Base-by-base conservation (phyloP, 2,329 filamentous ascomycete species). In the Nigrospora sphaerica region DNA sequence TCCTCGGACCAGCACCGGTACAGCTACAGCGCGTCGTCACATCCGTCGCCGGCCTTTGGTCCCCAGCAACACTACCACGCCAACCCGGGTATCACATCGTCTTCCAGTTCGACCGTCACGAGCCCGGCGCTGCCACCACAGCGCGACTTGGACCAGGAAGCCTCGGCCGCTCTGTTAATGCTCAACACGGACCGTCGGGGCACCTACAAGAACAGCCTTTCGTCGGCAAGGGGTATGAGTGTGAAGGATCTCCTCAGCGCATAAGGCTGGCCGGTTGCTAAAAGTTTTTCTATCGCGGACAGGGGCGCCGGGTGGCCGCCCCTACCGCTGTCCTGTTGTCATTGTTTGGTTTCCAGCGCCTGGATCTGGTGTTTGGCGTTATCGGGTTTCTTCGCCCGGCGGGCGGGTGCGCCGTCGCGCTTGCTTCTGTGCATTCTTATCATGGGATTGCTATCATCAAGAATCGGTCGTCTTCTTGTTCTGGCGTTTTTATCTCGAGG, bases 141-240 rank as follows among this genome's bases (percentile, higher is more conserved):
- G 57, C 68, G 70, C 33, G 78, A 83, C 42, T 58, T 79, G 5
- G 81, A 86, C 51, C 84, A 90, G 50, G 88, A 93, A 62, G 91
- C 89, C 1, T 93, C 89, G 9, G 85, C 88, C 12, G 91, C 90
- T 3, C 64, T 95, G 55, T 66, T 95, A 62, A 95, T 95, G 90
- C 71, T 96, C 49, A 95, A 91, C 54, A 81, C 75, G 45, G 89
- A 93, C 62, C 78, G 88, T 36, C 75, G 88, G 33, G 74, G 73
- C 34, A 70, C 67, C 12, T 40, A 46, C n/a, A 47, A 52, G 14
- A 48, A 45, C 12, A 42, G 39, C 18, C 14, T 17, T 34, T 58
- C 62, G 36, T 62, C 62, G 42, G 67, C 66, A 34, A 63, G 70
- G 42, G 71, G 74, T 3, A 77, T 78, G 70, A 79, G 74, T 60